A percentile compares a stretch with the other conserved stretches of the same genome.
phyloP scores from a whole-genome alignment of 2,329 filamentous ascomycete genomes.

The Sclerotinia borealis region DNA sequence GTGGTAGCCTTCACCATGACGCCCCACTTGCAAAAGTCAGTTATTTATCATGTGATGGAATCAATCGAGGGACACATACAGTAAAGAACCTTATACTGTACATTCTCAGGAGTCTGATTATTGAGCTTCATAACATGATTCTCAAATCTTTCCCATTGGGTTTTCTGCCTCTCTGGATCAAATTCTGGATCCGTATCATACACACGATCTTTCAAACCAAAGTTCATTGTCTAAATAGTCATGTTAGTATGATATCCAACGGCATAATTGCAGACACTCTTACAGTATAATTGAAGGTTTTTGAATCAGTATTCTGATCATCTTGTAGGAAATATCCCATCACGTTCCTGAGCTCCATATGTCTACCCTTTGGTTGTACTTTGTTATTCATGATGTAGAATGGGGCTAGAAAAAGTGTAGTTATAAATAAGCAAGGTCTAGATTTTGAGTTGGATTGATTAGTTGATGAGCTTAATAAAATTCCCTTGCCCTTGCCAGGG shows the following conservation, averaged over 20 bases:
- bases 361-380: conserved; percentile 8
- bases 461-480: neutral
- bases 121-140: conserved; percentile 53
- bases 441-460: neutral
- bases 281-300: conserved; percentile 57
- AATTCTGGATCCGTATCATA: conserved; percentile 50
- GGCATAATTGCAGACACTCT: conserved; percentile 54
- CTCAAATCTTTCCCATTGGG: conserved; percentile 61
- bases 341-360: conserved; percentile 49
- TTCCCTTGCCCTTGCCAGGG: too few relatives aligned
- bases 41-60: neutral
- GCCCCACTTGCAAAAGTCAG: conserved; percentile 41
- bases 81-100: conserved; percentile 60
- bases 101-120: conserved; percentile 37
- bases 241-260: neutral
- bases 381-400: conserved; percentile 25
- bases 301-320: conserved; percentile 48
- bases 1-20: conserved; percentile 64
- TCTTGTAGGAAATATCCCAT: conserved; percentile 61
- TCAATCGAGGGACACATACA: conserved; percentile 21
- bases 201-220: conserved; percentile 54
- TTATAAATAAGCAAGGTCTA: conserved; percentile 25
- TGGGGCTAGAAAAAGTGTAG: conserved; percentile 21
- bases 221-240: conserved; percentile 49
- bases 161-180: conserved; percentile 37